A percentile compares a stretch with the other conserved stretches of the same genome.
Evolutionary conservation across 805 yeast genomes (phyloP).

Genomic region (Yamadazyma ubonensis): DNA sequence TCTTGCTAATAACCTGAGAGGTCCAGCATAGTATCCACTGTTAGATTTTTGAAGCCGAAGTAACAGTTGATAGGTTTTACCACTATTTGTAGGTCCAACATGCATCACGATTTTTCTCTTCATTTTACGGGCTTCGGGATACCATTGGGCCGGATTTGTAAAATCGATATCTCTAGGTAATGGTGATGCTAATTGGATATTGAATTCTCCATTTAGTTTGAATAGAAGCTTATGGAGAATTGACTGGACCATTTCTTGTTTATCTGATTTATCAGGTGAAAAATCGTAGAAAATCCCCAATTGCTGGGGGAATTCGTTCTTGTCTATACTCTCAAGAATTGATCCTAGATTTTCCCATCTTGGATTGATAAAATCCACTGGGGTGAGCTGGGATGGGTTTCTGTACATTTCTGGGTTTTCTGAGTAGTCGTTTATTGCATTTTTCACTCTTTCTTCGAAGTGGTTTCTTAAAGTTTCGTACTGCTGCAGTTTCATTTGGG

Average conservation of each 20-base stretch:
- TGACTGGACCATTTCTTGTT: constrained; percentile 20
- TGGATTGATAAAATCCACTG: constrained; percentile 29
- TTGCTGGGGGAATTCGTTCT: constrained; percentile 20
- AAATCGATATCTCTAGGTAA: constrained; percentile 23
- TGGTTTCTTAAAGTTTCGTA: background rate
- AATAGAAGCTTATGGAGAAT: constrained; percentile 26
- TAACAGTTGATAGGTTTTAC: constrained; percentile 86
- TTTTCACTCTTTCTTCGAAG: background rate
- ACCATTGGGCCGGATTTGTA: constrained; percentile 57
- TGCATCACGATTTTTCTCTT: constrained; percentile 84
- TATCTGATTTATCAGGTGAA: no score
- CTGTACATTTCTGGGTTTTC: background rate
- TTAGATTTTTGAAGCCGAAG: constrained; percentile 61
- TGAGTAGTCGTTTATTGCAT: background rate
- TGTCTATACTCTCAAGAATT: constrained; percentile 20
- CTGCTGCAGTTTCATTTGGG: background rate
- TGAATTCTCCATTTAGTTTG: constrained; percentile 17
- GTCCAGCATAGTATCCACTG: constrained; percentile 92
- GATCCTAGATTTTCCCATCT: constrained; percentile 19
- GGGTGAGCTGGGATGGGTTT: background rate
- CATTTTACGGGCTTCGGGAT: constrained; percentile 78
- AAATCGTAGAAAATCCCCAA: constrained; percentile 18
- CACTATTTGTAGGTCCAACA: constrained; percentile 96
- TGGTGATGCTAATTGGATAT: background rate
- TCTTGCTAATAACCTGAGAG: constrained; percentile 83